These are phyloP conservation scores for Raffaelea deltoideospora DNA, from an alignment of 2,329 filamentous ascomycete genomes.

Conservation along the genomic window DNA sequence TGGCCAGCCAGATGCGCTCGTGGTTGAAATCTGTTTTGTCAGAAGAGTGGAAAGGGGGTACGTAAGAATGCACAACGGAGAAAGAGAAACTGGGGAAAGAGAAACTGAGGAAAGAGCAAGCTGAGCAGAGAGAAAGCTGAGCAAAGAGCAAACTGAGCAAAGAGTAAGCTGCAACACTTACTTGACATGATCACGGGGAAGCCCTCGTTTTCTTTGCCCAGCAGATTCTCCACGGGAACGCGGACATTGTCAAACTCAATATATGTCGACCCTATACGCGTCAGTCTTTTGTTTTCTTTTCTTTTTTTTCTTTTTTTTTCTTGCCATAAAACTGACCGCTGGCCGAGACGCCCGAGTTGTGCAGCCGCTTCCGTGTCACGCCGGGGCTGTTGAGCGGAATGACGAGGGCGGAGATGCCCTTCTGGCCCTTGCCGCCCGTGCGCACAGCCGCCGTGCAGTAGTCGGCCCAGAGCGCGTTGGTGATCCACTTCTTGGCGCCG, in stretches of 20 bases:
- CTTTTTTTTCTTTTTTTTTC: background rate
- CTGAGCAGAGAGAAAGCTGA: no score
- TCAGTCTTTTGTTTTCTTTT: conserved; percentile 34
- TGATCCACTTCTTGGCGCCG: conserved; percentile 71
- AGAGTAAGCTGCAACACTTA: background rate
- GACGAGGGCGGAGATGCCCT: background rate
- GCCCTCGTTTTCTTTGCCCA: conserved; percentile 71
- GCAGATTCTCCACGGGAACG: conserved; percentile 61
- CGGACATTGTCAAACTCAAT: conserved; percentile 77
- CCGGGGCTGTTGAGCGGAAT: background rate
- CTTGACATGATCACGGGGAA: conserved; percentile 66
- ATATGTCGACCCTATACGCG: conserved; percentile 62
- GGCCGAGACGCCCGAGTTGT: no score
- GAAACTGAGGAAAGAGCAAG: background rate
- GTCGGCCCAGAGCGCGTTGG: conserved; percentile 57
- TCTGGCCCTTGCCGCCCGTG: conserved; percentile 36
- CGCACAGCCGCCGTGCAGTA: conserved; percentile 58
- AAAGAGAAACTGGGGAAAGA: background rate
- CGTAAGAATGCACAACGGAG: background rate
- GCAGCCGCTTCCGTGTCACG: background rate
- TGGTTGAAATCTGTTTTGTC: conserved; percentile 54
- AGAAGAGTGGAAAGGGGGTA: background rate
- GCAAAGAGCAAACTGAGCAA: background rate
- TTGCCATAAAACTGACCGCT: no score
- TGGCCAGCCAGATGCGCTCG: conserved; percentile 62